Percentiles rank a stretch among this genome's conserved stretches.
These are phyloP conservation scores for Erodium chrysanthum DNA, from an alignment of 441 rosid genomes.

Conservation along the genomic window DNA sequence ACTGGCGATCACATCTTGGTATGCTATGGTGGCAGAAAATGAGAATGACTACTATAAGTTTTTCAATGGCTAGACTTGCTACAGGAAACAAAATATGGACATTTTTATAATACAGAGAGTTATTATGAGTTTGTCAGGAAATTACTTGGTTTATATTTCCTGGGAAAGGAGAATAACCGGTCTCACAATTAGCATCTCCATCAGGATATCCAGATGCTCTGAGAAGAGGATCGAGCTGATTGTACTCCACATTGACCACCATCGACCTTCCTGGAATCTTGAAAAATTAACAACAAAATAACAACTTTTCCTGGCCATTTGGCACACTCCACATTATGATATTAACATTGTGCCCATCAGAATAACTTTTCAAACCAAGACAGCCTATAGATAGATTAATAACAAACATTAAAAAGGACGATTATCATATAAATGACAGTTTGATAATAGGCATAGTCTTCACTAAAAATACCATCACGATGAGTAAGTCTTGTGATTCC, in stretches of 20 bases:
- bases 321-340: background rate
- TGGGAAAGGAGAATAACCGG: slow-evolving; percentile 91
- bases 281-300: background rate
- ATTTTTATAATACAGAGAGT: background rate
- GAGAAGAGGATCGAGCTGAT: slow-evolving; percentile 94
- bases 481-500: slow-evolving; percentile 88
- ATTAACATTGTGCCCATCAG: background rate
- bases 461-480: slow-evolving; percentile 49
- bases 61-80: background rate
- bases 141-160: slow-evolving; percentile 94
- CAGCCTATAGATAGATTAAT: background rate
- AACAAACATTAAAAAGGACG: background rate
- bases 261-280: slow-evolving; percentile 62
- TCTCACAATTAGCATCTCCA: slow-evolving; percentile 82
- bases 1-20: background rate
- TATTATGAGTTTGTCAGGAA: slow-evolving; percentile 11
- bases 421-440: background rate
- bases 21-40: background rate
- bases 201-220: slow-evolving; percentile 75
- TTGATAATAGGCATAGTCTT: slow-evolving; percentile 1
- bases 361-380: background rate
- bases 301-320: background rate
- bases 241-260: slow-evolving; percentile 97
- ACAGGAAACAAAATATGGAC: background rate
- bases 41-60: background rate